Conservation (phyloP, 2,329 filamentous ascomycete genomes). For the Fusarium cyanostomum region DNA sequence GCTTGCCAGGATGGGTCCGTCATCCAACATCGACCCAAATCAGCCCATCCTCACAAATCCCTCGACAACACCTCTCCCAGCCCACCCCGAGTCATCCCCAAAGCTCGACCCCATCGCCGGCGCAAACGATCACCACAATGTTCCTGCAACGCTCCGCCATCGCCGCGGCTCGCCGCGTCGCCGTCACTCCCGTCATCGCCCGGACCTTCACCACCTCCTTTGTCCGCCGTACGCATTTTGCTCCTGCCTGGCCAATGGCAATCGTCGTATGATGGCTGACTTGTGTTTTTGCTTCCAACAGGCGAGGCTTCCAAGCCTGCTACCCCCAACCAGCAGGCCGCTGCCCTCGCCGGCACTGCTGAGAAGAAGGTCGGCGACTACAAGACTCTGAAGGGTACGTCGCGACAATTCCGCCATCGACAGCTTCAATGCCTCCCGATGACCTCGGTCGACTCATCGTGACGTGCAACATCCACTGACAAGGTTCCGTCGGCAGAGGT, state of each 20-base stretch:
- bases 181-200: conserved; percentile 62
- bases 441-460: conserved; percentile 40
- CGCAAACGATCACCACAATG: conserved; percentile 53
- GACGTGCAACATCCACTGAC: conserved; percentile 34
- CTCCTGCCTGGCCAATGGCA: conserved; percentile 37
- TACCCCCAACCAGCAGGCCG: conserved; percentile 51
- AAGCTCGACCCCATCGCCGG: conserved; percentile 37
- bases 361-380: conserved; percentile 59
- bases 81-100: conserved; percentile 35
- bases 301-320: conserved; percentile 52
- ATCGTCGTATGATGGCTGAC: conserved; percentile 48
- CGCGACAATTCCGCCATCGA: conserved; percentile 29
- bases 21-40: conserved; percentile 52
- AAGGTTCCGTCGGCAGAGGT: conserved; percentile 70
- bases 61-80: conserved; percentile 50
- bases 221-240: conserved; percentile 64
- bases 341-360: conserved; percentile 49
- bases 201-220: conserved; percentile 70
- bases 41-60: conserved; percentile 60
- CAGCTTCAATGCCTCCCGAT: conserved; percentile 18
- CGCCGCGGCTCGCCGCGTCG: conserved; percentile 67
- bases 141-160: conserved; percentile 72
- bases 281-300: conserved; percentile 39
- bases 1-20: conserved; percentile 42
- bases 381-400: conserved; percentile 60